These are phyloP conservation scores for Heliamphora pulchella DNA, from an alignment of 179 eudicot species.

Conservation along the genomic window DNA sequence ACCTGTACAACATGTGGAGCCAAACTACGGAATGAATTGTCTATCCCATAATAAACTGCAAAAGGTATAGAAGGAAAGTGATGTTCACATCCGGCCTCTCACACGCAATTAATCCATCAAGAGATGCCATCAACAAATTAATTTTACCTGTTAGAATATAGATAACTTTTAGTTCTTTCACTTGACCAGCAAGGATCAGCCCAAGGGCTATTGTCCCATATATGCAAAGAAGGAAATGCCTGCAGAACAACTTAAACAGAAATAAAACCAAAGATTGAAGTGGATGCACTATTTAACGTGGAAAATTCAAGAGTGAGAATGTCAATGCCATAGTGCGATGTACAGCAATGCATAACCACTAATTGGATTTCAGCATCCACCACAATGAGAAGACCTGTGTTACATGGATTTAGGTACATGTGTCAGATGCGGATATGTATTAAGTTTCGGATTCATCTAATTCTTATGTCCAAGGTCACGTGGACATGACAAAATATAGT, in stretches of 20 bases:
- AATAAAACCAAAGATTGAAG: neutral
- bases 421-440: too few species aligned
- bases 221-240: constrained; percentile 91
- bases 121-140: constrained; percentile 7
- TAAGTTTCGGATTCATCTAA: too few species aligned
- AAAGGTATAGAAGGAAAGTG: constrained; percentile 9
- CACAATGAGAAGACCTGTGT: neutral
- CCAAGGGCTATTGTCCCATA: constrained; percentile 73
- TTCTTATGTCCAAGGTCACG: too few species aligned
- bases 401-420: too few species aligned
- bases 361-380: neutral
- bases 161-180: constrained; percentile 67
- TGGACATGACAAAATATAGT: too few species aligned
- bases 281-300: constrained; percentile 1
- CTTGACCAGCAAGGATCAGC: constrained; percentile 79
- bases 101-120: neutral
- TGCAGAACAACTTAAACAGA: constrained; percentile 28
- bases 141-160: constrained; percentile 67
- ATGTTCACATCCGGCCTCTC: constrained; percentile 1
- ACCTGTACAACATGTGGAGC: constrained; percentile 94
- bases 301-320: neutral
- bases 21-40: constrained; percentile 57
- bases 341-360: neutral
- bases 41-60: constrained; percentile 84
- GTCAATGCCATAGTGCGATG: neutral